These are phyloP conservation scores for Leccinum angustisporum DNA, from an alignment of 1,284 basidiomycete genomes.

Conservation along the genomic window DNA sequence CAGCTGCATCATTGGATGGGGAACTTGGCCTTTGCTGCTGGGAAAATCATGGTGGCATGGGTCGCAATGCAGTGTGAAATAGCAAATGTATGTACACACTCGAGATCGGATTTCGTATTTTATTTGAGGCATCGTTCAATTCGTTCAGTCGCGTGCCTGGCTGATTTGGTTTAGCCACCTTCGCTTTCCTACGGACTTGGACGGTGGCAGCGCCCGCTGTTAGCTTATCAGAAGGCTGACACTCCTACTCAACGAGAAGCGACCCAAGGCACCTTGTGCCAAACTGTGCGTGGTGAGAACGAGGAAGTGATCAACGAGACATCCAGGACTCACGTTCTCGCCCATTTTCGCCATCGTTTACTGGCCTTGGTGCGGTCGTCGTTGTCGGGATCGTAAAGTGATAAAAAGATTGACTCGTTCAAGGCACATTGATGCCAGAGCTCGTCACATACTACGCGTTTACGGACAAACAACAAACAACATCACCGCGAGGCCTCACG, in stretches of 20 bases:
- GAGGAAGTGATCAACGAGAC: conserved; percentile 20
- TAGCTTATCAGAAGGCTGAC: conserved; percentile 15
- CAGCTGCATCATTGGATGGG: conserved; percentile 33
- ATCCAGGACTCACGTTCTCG: conserved; percentile 14
- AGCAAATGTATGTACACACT: conserved; percentile 33
- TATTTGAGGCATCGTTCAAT: conserved; percentile 33
- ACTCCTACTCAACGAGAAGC: conserved; percentile 30
- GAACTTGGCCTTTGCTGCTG: conserved; percentile 38
- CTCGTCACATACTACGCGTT: too few relatives aligned
- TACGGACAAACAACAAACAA: too few relatives aligned
- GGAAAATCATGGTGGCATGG: conserved; percentile 34
- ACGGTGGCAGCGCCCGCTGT: conserved; percentile 19
- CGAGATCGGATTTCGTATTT: conserved; percentile 34
- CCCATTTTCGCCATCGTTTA: too few relatives aligned
- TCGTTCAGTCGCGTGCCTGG: conserved; percentile 33
- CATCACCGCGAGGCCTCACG: too few relatives aligned
- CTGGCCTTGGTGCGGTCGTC: too few relatives aligned
- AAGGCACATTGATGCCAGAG: too few relatives aligned
- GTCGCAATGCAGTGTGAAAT: conserved; percentile 35
- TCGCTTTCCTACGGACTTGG: conserved; percentile 29
- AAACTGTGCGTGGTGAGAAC: conserved; percentile 23
- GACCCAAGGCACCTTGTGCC: conserved; percentile 12
- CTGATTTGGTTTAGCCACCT: conserved; percentile 40
- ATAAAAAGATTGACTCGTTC: too few relatives aligned
- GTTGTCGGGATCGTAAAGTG: too few relatives aligned